Percentiles rank a stretch among this genome's conserved stretches.
These are phyloP conservation scores for Lepidium aucheri DNA, from an alignment of 345 rosid species.

Conservation along the genomic window DNA sequence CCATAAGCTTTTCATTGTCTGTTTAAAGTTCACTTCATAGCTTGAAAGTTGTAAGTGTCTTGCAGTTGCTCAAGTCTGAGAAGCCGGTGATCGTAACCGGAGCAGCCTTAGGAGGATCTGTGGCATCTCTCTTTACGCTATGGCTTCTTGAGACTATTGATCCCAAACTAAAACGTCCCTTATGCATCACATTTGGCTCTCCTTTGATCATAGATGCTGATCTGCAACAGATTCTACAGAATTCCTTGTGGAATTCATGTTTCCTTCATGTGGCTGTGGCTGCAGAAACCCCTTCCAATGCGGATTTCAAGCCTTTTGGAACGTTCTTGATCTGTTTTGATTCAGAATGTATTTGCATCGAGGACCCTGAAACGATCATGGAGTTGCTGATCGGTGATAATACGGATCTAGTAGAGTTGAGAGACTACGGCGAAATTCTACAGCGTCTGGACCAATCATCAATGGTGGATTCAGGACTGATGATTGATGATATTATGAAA, in stretches of 20 bases:
- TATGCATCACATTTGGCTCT: conserved; percentile 70
- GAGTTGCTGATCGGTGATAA: conserved; percentile 9
- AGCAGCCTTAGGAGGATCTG: conserved; percentile 48
- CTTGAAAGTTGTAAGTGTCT: background rate
- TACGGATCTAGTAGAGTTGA: background rate
- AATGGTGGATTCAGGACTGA: background rate
- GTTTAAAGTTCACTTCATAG: no score
- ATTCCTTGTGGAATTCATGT: conserved; percentile 38
- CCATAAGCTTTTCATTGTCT: no score
- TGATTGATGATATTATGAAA: background rate
- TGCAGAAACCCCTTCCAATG: background rate
- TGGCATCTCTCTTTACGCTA: conserved; percentile 65
- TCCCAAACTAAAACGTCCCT: conserved; percentile 20
- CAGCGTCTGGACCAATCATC: background rate
- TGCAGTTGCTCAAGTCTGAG: background rate
- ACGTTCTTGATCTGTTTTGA: conserved; percentile 39
- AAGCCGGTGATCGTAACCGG: conserved; percentile 47
- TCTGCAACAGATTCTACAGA: conserved; percentile 31
- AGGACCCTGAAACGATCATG: conserved; percentile 36
- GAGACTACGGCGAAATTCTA: conserved; percentile 10
- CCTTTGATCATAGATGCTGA: conserved; percentile 41
- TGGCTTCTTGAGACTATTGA: conserved; percentile 42
- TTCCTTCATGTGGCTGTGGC: conserved; percentile 40
- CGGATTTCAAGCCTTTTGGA: conserved; percentile 41
- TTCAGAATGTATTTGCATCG: conserved; percentile 33